Conservation (phyloP, 441 rosid species). For the Adansonia rubrostipa region DNA sequence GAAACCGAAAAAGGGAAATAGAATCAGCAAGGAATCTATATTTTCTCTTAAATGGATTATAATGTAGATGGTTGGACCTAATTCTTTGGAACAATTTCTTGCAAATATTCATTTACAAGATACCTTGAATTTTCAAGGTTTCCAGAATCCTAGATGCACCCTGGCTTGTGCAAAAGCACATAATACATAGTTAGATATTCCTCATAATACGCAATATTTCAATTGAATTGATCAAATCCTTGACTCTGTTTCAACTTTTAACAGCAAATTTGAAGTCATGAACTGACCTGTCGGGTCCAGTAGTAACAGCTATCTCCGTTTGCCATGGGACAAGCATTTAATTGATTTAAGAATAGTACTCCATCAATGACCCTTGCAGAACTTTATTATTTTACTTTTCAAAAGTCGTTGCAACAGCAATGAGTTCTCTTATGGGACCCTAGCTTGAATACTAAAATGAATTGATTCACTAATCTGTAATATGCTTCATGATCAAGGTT, state of each 20-base stretch:
- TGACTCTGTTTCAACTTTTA: not conserved
- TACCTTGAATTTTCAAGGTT: not conserved
- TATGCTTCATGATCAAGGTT: not conserved
- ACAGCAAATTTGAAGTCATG: not conserved
- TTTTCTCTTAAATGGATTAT: not conserved
- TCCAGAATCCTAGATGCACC: not conserved
- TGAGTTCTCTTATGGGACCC: not conserved
- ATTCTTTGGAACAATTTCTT: not conserved
- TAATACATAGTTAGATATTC: not conserved
- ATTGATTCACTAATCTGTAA: not conserved
- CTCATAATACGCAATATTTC: not conserved
- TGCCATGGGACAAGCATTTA: constrained; percentile 7
- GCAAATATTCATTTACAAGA: not conserved
- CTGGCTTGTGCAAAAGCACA: not conserved
- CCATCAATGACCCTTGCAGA: not conserved
- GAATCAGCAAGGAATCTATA: not conserved
- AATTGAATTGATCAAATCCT: not conserved
- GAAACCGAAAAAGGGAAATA: not conserved
- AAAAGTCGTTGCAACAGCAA: not conserved
- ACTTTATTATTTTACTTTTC: not conserved
- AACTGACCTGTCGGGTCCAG: not conserved
- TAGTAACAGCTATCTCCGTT: not conserved
- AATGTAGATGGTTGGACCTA: not conserved
- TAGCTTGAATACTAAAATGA: not conserved
- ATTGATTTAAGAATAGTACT: not conserved